Evolutionary conservation across 169 alveolate species (phyloP), one percentile per base, ranked within the genome.

Genomic region (Plasmodium gaboni): DNA sequence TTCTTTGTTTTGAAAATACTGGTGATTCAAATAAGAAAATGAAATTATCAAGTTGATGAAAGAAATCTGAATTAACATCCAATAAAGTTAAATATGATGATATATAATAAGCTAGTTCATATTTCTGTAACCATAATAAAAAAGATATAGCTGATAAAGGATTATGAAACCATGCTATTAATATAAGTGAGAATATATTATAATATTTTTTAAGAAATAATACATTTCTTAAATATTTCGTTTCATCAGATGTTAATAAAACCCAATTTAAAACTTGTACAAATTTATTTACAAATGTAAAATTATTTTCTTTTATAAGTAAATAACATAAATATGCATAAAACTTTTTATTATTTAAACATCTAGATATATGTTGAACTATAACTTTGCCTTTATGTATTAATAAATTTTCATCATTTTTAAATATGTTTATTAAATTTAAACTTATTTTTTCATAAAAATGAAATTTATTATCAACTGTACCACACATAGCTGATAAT

Each of bases 181-280:
- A 93, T 26, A 94, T 88, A 24, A 91, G 72, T 0, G 93, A 85
- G 26, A 93, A 92, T 24, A 92, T 48, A 0, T 50, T 17, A 50
- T 80, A 87, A 12, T 92, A 87, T 38, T 92, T 78, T 59, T 63
- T 89, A 2, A 93, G 87, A 17, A 94, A 78, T 13, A 94, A 88
- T 38, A 26, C 61, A 38, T 83, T 80, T 72, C 96, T 87, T 74
- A 94, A 48, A 50, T 85, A 93, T 51, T 78, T 89, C 0, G 96
- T 93, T 15, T 92, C 96, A 91, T 92, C 83, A 1, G 96, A 87
- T 13, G 96, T 94, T 57, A 94, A 46, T 64, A 94, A 76, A 8
- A 95, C 91, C 96, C 96, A 94, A 71, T 92, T 92, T 72, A 94
- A 83, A 12, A 93, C 83, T 48, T 94, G 95, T 24, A 94, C 91